Evolutionary conservation across 1,284 basidiomycete species (phyloP).

Genomic region (Cerrena zonata): DNA sequence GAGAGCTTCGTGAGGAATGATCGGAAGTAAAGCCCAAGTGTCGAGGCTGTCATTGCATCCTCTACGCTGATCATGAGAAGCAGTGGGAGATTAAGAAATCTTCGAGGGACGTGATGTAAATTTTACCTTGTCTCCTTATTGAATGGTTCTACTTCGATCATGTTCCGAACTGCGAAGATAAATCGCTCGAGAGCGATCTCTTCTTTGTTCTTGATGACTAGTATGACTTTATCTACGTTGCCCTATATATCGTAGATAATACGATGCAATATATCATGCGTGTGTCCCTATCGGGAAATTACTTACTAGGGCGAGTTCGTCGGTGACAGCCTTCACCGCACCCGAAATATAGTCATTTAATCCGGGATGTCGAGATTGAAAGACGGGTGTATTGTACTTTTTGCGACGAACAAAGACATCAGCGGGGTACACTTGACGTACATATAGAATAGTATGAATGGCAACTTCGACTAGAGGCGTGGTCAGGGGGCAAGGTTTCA

Average conservation of each 20-base stretch:
- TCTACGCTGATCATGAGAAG: conserved; percentile 47
- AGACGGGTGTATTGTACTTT: conserved; percentile 86
- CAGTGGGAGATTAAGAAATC: background rate
- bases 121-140: conserved; percentile 56
- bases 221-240: conserved; percentile 65
- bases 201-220: conserved; percentile 76
- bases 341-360: conserved; percentile 84
- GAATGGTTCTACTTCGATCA: conserved; percentile 64
- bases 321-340: conserved; percentile 67
- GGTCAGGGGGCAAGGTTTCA: background rate
- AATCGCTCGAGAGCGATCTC: conserved; percentile 76
- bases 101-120: background rate
- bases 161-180: conserved; percentile 69
- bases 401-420: conserved; percentile 82
- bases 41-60: conserved; percentile 56
- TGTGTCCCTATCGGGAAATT: no score
- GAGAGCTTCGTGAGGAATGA: conserved; percentile 81
- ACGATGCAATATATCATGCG: no score
- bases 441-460: conserved; percentile 85
- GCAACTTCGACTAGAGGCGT: conserved; percentile 82
- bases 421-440: conserved; percentile 83
- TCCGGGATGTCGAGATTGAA: conserved; percentile 83
- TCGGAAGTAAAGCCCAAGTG: conserved; percentile 74
- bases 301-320: conserved; percentile 67
- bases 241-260: conserved; percentile 50